Evolutionary conservation across 371 early-diverging fungal genomes (phyloP), one percentile per base, ranked within the genome.

Genomic region (Apophysomyces trapeziformis): DNA sequence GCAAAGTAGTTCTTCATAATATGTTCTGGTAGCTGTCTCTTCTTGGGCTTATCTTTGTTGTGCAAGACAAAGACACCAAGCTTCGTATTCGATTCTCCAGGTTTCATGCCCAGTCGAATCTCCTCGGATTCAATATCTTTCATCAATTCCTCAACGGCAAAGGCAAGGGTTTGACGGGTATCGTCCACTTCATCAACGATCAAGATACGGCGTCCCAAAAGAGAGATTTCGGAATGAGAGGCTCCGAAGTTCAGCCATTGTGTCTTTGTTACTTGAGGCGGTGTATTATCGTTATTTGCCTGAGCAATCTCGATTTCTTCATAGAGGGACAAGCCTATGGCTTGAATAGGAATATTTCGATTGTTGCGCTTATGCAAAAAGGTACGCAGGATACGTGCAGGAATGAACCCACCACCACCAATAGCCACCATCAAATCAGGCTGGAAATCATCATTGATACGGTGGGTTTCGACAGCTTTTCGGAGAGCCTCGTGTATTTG

Each of bases 111-210:
- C 45, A 74, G 73, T 41, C 76, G 69, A 7, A 78, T 66, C 38
- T 82, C 79, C 71, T 90, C 89, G 60, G 77, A 65, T 43, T 80
- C 82, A 32, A 92, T 85, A 68, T 92, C 91, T 74, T 90, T 90
- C 62, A 79, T 60, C 46, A 92, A 70, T 70, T 92, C 92, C 7
- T 79, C 76, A 2, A 92, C 88, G 43, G 92, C 92, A 66, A 85
- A 92, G 14, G 86, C 87, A 32, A 92, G 73, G 0, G 92, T 92
- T 41, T 86, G 82, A 50, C 92, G 86, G 63, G 90, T 91, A 66
- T 92, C 92, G 63, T 92, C 92, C 7, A 92, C 91, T 60, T 92
- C 92, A 60, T 92, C 92, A 0, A 92, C 92, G 73, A 92, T 88
- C 63, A 92, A 69, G 58, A 92, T 91, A 69, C 82, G 81, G 38